Evolutionary conservation across 495 filamentous ascomycete species (phyloP).

Genomic region (Xylaria flabelliformis): DNA sequence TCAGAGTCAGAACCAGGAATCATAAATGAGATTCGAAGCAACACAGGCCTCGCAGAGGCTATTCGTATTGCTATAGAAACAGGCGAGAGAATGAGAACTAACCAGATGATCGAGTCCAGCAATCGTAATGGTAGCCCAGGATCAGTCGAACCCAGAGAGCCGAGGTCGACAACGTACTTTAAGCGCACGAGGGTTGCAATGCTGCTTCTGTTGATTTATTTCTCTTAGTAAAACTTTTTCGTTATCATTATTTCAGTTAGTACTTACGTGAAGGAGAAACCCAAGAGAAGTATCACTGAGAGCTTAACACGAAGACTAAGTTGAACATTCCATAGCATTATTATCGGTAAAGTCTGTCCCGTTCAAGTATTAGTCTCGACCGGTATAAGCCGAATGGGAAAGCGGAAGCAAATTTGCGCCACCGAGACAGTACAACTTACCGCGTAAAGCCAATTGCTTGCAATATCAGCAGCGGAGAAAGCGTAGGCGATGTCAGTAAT

Average conservation of each 20-base stretch:
- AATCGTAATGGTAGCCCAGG: slow-evolving; percentile 13
- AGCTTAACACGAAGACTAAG: slow-evolving; percentile 23
- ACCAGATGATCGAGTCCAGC: slow-evolving; percentile 21
- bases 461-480: slow-evolving; percentile 23
- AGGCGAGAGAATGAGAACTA: not conserved
- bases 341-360: slow-evolving; percentile 11
- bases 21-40: not conserved
- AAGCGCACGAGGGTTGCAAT: slow-evolving; percentile 23
- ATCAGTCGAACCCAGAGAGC: slow-evolving; percentile 16
- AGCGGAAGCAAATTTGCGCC: not conserved
- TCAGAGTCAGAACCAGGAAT: not conserved
- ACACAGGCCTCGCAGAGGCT: not conserved
- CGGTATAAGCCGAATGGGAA: not conserved
- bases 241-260: not conserved
- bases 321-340: slow-evolving; percentile 21
- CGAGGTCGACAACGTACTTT: slow-evolving; percentile 23
- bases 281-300: slow-evolving; percentile 17
- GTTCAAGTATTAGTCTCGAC: not conserved
- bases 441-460: slow-evolving; percentile 24
- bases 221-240: not conserved
- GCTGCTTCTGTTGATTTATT: slow-evolving; percentile 17
- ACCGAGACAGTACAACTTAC: not conserved
- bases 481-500: slow-evolving; percentile 23
- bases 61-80: not conserved
- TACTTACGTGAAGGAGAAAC: slow-evolving; percentile 26